These are phyloP conservation scores for Pelargonium fulgidum DNA, from an alignment of 441 rosid genomes.

Conservation along the genomic window DNA sequence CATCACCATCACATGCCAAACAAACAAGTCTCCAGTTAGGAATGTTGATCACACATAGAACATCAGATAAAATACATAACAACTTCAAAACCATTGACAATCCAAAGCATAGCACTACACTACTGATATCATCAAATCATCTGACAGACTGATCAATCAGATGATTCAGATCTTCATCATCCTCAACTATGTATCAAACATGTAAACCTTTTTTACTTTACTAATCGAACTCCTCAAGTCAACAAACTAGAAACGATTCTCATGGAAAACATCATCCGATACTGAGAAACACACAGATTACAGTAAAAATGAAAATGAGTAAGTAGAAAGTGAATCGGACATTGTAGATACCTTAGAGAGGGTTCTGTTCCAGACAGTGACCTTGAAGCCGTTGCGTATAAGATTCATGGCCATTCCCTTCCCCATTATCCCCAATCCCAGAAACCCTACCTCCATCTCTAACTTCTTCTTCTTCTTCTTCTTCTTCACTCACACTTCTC, in stretches of 20 bases:
- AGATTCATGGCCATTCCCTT: constrained; percentile 87
- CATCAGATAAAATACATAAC: neutral
- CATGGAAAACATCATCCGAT: neutral
- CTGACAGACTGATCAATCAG: neutral
- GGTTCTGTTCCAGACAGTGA: constrained; percentile 92
- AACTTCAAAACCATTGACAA: neutral
- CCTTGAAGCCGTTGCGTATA: constrained; percentile 70
- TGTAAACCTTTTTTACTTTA: neutral
- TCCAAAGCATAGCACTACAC: neutral
- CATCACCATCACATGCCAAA: too few relatives aligned
- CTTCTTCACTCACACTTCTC: neutral
- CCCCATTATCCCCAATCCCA: constrained; percentile 97
- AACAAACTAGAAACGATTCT: neutral
- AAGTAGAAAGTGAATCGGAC: neutral
- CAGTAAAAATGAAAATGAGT: neutral
- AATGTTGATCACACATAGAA: neutral
- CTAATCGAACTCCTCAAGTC: neutral
- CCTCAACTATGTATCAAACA: neutral
- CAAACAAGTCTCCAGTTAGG: neutral
- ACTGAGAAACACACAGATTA: neutral
- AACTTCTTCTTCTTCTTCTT: constrained; percentile 7
- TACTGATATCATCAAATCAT: neutral
- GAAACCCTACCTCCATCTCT: constrained; percentile 79
- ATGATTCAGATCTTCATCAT: neutral
- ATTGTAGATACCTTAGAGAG: constrained; percentile 61